Evolutionary conservation across 768 basidiomycete genomes (phyloP).

Genomic region (Phaeotremella skinneri): DNA sequence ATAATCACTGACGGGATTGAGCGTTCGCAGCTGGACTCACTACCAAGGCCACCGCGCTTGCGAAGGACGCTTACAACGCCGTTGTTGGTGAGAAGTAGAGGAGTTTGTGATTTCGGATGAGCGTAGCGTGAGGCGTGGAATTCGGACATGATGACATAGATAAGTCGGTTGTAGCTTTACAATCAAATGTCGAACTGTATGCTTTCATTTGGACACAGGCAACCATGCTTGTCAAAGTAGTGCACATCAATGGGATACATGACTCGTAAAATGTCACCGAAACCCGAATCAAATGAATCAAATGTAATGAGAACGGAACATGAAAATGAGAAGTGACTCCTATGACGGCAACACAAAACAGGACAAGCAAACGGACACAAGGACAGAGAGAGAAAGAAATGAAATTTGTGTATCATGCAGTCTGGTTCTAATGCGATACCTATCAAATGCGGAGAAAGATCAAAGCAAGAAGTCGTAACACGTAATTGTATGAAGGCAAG

Average conservation of each 20-base stretch:
- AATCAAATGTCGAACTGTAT: too few species aligned
- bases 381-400: too few species aligned
- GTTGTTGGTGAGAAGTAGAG: constrained; percentile 20
- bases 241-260: background rate
- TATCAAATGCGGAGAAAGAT: too few species aligned
- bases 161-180: background rate
- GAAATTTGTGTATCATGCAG: too few species aligned
- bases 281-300: background rate
- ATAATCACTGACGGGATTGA: background rate
- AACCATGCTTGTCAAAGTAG: background rate
- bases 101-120: background rate
- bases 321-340: too few species aligned
- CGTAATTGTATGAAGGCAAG: too few species aligned
- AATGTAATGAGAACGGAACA: background rate
- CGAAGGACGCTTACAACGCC: constrained; percentile 21
- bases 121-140: background rate
- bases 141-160: too few species aligned
- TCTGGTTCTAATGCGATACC: too few species aligned
- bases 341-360: too few species aligned
- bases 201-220: too few species aligned
- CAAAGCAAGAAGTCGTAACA: too few species aligned
- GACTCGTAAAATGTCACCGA: background rate
- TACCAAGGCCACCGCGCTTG: constrained; percentile 16
- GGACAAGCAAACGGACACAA: too few species aligned
- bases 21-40: constrained; percentile 17